Conservation (phyloP, 176 grass and related monocot species). For the Aegilops bicornis region DNA sequence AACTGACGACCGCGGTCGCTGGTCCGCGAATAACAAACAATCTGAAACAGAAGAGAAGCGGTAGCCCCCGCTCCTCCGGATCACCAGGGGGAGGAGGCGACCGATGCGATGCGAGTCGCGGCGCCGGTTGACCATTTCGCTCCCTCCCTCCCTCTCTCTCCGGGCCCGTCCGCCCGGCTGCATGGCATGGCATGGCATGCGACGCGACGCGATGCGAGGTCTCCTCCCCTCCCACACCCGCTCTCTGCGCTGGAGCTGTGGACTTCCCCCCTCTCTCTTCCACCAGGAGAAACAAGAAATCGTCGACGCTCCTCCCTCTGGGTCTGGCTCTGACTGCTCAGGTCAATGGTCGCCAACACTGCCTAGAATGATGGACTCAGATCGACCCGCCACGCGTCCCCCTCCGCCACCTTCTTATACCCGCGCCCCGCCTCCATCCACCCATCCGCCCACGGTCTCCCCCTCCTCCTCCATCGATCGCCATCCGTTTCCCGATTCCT, state of each 20-base stretch:
- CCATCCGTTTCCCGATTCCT: background rate
- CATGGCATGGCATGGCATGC: too few species aligned
- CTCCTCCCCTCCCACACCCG: background rate
- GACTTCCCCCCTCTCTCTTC: too few species aligned
- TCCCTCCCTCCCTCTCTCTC: too few species aligned
- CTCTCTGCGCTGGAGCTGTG: too few species aligned
- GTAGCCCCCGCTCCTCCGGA: background rate
- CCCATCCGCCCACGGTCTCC: background rate
- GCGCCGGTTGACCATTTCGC: background rate
- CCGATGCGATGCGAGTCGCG: background rate
- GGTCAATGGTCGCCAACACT: slow-evolving; percentile 15
- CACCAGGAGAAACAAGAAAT: too few species aligned
- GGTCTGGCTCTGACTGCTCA: background rate
- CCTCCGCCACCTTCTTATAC: slow-evolving; percentile 17
- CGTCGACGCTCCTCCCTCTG: too few species aligned
- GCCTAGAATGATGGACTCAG: slow-evolving; percentile 12
- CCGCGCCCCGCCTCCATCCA: background rate
- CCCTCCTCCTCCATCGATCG: background rate
- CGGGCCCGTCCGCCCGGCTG: too few species aligned
- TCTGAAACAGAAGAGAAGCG: background rate
- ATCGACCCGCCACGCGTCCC: slow-evolving; percentile 7
- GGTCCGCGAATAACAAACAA: background rate
- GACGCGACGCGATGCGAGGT: background rate
- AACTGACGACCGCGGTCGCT: background rate
- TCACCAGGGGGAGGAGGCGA: too few species aligned